Evolutionary conservation across 140 eudicot species (phyloP).

Genomic region (Senecio squalidus): DNA sequence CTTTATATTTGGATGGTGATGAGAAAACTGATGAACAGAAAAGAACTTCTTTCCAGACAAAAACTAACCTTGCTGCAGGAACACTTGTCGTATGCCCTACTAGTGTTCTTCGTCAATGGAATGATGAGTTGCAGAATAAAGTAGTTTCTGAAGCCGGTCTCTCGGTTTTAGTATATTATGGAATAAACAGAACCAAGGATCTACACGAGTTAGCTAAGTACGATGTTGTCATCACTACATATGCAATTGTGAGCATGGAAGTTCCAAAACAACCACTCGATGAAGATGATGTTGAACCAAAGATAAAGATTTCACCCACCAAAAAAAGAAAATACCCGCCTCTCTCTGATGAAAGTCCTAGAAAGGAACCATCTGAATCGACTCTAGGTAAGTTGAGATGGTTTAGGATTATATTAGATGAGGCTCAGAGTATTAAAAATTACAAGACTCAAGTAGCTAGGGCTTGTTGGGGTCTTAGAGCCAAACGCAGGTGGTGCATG

Average conservation of each 20-base stretch:
- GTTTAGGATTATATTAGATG: constrained; percentile 91
- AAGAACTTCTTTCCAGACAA: constrained; percentile 24
- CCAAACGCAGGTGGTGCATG: constrained; percentile 95
- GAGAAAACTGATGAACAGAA: constrained; percentile 34
- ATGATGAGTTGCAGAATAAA: constrained; percentile 66
- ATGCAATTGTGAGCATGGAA: constrained; percentile 93
- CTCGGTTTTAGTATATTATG: constrained; percentile 72
- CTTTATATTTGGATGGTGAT: constrained; percentile 62
- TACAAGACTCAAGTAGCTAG: constrained; percentile 78
- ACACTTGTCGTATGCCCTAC: constrained; percentile 96
- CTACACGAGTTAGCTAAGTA: constrained; percentile 72
- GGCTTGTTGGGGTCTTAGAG: constrained; percentile 99
- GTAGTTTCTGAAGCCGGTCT: constrained; percentile 64
- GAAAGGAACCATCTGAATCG: constrained; percentile 37
- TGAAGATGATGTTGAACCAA: constrained; percentile 46
- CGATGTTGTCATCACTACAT: constrained; percentile 86
- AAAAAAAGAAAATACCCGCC: constrained; percentile 65
- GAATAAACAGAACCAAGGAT: constrained; percentile 73
- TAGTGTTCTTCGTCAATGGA: constrained; percentile 95
- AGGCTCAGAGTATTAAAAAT: constrained; percentile 93
- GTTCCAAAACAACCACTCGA: constrained; percentile 83
- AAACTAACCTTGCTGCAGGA: constrained; percentile 70
- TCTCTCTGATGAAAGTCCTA: constrained; percentile 28
- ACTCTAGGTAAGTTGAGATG: constrained; percentile 79
- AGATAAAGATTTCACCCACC: constrained; percentile 37